Percentiles rank a stretch among this genome's conserved stretches.
These are phyloP conservation scores for Yarrowia sp. DNA, from an alignment of 805 yeast species.

Conservation along the genomic window DNA sequence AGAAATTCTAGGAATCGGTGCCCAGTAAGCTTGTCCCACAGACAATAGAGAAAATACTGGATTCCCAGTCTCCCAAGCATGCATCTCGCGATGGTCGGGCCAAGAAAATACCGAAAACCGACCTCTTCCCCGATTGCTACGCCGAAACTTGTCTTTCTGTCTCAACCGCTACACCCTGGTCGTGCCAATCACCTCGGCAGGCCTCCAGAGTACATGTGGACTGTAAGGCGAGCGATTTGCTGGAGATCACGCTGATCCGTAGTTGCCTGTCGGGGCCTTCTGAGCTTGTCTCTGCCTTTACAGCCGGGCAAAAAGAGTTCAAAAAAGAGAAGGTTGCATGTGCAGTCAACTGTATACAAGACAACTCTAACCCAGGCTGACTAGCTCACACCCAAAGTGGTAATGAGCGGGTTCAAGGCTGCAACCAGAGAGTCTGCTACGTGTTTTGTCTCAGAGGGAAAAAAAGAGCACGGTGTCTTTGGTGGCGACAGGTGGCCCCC, in stretches of 20 bases:
- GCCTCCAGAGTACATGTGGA: neutral
- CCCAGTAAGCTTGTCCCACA: too few relatives aligned
- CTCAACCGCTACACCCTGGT: neutral
- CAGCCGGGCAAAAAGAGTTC: neutral
- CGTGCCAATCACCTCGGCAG: slow-evolving; percentile 9
- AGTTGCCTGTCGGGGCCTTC: slow-evolving; percentile 25
- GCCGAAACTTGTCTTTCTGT: too few relatives aligned
- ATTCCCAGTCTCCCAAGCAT: neutral
- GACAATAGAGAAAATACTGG: neutral
- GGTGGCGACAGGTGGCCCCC: too few relatives aligned
- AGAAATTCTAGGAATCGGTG: neutral
- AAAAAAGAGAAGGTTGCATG: slow-evolving; percentile 1
- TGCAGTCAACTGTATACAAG: slow-evolving; percentile 2
- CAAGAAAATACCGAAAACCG: too few relatives aligned
- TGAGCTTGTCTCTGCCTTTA: neutral
- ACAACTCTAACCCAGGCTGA: slow-evolving; percentile 15
- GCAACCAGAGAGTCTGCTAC: slow-evolving; percentile 6
- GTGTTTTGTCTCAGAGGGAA: slow-evolving; percentile 29
- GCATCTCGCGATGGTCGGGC: too few relatives aligned
- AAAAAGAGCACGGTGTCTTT: neutral
- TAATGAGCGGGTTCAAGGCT: slow-evolving; percentile 18
- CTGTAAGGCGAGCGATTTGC: neutral
- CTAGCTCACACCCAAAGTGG: slow-evolving; percentile 33
- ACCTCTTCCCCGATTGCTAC: too few relatives aligned
- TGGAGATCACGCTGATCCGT: neutral